Base-by-base conservation (phyloP, 2,329 filamentous ascomycete genomes). In the Thelonectria blattea region DNA sequence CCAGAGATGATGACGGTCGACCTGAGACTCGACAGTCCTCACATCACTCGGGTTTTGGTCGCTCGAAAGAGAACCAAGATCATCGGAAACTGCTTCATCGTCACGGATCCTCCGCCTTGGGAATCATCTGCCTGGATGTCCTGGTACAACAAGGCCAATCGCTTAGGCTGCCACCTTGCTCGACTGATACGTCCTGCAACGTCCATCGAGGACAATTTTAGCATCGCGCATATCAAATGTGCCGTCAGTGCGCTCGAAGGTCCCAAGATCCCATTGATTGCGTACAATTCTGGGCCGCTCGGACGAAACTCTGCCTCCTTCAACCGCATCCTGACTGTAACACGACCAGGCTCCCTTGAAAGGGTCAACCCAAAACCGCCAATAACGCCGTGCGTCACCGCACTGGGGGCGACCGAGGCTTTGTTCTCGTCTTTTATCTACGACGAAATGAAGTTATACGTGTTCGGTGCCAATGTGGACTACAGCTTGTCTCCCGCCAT, bases 401-500 rank as follows among this genome's bases (percentile, higher is more conserved):
- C 88, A 1, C 76, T 81, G 10, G 84, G 91, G 61, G 85, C 88
- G 0, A 90, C 88, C 6, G 76, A 84, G 61, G 86, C 88, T 1
- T 80, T 92, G 0, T 91, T 88, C 68, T 81, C 86, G 4, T 87
- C 85, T 1, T 90, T 89, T 59, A 80, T 89, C 1, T 84, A 87
- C 52, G 88, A 92, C 42, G 82, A 87, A 0, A 86, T 93, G 80
- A 86, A 88, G 51, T 86, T 91, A 56, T 91, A 90, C 66, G 88
- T 93, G 34, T 85, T 92, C 52, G 91, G 91, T n/a, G 87, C 85
- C 56, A 88, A 88, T 56, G 86, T 91, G 10, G 85, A 82, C 51
- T 91, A 91, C 76, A 92, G 88, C 71, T 74, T 93, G 57, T 92
- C 90, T 0, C 90, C 91, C 1, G 87, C 88, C 7, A 93, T 93